Percentiles rank a stretch among this genome's conserved stretches.
Evolutionary conservation across 148 eudicot species (phyloP).

Genomic region (Euryodendron excelsum): DNA sequence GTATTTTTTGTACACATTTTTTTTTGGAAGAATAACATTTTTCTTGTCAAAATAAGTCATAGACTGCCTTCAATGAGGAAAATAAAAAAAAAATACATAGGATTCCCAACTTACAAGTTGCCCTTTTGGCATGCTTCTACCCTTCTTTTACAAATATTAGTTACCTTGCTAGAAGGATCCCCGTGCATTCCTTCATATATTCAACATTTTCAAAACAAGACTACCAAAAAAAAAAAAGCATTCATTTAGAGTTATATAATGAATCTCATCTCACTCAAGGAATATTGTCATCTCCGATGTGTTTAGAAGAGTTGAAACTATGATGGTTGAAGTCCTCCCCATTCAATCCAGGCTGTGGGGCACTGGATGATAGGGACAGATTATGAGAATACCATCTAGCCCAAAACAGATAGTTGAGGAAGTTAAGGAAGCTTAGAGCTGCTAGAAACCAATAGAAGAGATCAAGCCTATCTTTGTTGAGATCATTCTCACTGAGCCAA

Average conservation of each 20-base stretch:
- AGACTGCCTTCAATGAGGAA: too few relatives aligned
- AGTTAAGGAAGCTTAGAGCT: constrained; percentile 59
- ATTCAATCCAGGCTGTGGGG: constrained; percentile 7
- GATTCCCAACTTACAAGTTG: constrained; percentile 8
- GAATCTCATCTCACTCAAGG: constrained; percentile 12
- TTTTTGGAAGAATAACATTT: too few relatives aligned
- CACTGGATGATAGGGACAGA: constrained; percentile 24
- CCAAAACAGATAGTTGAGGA: constrained; percentile 75
- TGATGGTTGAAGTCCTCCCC: constrained; percentile 9
- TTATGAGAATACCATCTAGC: constrained; percentile 56
- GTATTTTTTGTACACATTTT: too few relatives aligned
- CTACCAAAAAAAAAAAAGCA: too few relatives aligned
- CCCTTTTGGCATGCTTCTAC: neutral
- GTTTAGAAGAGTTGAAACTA: constrained; percentile 9
- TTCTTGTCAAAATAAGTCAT: too few relatives aligned
- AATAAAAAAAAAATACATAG: too few relatives aligned
- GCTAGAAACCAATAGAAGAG: constrained; percentile 87
- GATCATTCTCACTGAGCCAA: constrained; percentile 75
- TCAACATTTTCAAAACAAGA: too few relatives aligned
- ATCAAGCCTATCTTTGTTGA: constrained; percentile 75
- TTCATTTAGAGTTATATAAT: too few relatives aligned
- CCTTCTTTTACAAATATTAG: too few relatives aligned
- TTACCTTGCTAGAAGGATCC: too few relatives aligned
- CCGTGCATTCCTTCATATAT: too few relatives aligned
- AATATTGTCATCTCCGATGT: constrained; percentile 21